Percentiles rank a stretch among this genome's conserved stretches.
phyloP scores from a whole-genome alignment of 495 filamentous ascomycete species.

The Friedmanniomyces endolithicus region DNA sequence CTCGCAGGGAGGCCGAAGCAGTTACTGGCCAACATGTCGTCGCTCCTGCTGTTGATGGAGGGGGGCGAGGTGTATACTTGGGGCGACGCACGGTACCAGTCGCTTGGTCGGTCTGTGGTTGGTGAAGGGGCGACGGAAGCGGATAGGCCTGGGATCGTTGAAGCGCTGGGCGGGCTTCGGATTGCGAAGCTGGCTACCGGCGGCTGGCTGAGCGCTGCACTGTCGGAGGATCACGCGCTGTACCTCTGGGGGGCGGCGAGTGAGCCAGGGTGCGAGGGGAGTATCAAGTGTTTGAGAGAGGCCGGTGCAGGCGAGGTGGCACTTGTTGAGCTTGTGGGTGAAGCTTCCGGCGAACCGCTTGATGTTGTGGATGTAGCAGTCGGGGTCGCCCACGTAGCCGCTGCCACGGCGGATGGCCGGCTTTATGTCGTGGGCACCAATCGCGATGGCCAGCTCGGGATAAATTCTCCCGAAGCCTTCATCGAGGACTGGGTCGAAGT shows the following conservation, averaged over 20 bases:
- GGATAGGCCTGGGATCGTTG: slow-evolving; percentile 32
- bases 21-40: slow-evolving; percentile 38
- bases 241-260: slow-evolving; percentile 48
- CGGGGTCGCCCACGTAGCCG: slow-evolving; percentile 46
- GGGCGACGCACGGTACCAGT: slow-evolving; percentile 45
- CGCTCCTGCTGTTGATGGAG: slow-evolving; percentile 40
- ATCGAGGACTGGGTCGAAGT: slow-evolving; percentile 19
- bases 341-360: slow-evolving; percentile 20
- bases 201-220: slow-evolving; percentile 44
- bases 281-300: slow-evolving; percentile 5
- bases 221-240: slow-evolving; percentile 45
- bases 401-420: slow-evolving; percentile 35
- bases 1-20: slow-evolving; percentile 26
- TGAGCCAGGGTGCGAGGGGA: slow-evolving; percentile 1
- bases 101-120: slow-evolving; percentile 22
- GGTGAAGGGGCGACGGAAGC: slow-evolving; percentile 25
- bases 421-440: slow-evolving; percentile 46
- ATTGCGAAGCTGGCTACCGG: slow-evolving; percentile 42
- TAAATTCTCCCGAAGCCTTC: slow-evolving; percentile 17
- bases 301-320: slow-evolving; percentile 27
- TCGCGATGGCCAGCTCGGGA: slow-evolving; percentile 48
- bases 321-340: slow-evolving; percentile 25
- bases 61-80: slow-evolving; percentile 44
- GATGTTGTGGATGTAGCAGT: slow-evolving; percentile 47
- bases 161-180: slow-evolving; percentile 39